Conservation (phyloP, 2,329 filamentous ascomycete species). For the Laburnicola sp. region DNA sequence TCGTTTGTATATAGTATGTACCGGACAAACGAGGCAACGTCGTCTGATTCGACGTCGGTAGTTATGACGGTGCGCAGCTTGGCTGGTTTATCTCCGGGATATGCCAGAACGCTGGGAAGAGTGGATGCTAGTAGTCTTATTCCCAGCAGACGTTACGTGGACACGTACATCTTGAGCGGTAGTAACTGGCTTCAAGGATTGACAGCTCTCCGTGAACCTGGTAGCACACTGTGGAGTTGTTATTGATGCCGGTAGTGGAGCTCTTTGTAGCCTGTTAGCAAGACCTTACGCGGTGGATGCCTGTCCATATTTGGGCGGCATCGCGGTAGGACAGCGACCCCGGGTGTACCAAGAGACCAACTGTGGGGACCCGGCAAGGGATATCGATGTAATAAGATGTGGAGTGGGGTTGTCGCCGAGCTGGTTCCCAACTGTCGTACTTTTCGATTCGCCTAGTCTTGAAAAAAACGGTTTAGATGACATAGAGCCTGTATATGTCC, state of each 20-base stretch:
- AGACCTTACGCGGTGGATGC: not conserved
- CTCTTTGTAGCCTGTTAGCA: not conserved
- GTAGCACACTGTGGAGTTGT: not conserved
- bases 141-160: not conserved
- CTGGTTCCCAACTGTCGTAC: not conserved
- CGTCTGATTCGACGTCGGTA: slow-evolving; percentile 18
- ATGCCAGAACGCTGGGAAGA: not conserved
- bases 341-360: not conserved
- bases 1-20: slow-evolving; percentile 18
- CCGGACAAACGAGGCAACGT: slow-evolving; percentile 15
- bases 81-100: not conserved
- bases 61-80: slow-evolving; percentile 17
- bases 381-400: not conserved
- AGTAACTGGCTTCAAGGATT: not conserved
- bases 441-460: not conserved
- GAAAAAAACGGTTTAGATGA: not conserved
- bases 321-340: not conserved
- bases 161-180: not conserved
- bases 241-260: not conserved
- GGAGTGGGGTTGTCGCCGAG: not conserved
- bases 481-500: not conserved
- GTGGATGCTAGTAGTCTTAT: not conserved
- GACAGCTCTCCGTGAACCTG: no score
- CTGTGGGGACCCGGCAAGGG: slow-evolving; percentile 1
- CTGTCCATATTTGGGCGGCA: not conserved